phyloP scores from a whole-genome alignment of 2,329 filamentous ascomycete genomes.

The Colletotrichum horii region DNA sequence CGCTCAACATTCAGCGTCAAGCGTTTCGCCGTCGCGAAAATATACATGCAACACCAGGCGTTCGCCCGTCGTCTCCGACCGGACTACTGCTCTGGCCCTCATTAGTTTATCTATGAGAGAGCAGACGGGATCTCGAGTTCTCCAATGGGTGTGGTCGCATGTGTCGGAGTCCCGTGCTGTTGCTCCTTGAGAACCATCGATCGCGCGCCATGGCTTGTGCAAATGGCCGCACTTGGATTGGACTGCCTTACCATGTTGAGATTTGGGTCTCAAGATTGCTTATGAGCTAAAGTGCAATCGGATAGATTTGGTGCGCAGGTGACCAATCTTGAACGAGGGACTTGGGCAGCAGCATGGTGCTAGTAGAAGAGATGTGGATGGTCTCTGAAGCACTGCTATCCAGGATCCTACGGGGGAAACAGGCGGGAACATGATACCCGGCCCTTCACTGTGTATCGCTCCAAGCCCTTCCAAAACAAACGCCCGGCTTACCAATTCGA shows the following conservation, averaged over 20 bases:
- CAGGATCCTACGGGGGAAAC: background rate
- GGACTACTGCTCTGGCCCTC: slow-evolving; percentile 22
- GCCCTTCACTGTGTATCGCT: background rate
- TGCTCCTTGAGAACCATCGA: background rate
- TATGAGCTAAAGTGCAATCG: background rate
- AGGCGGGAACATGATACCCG: background rate
- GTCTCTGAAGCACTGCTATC: background rate
- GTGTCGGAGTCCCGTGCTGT: background rate
- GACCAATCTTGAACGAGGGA: background rate
- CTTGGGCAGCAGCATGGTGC: background rate
- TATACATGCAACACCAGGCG: slow-evolving; percentile 14
- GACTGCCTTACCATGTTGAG: background rate
- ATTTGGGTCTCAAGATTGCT: background rate
- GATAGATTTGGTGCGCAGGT: background rate
- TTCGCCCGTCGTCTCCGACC: slow-evolving; percentile 20
- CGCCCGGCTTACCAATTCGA: background rate
- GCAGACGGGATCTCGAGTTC: slow-evolving; percentile 21
- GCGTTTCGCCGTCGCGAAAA: background rate
- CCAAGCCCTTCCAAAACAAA: background rate
- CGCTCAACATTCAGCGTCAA: background rate
- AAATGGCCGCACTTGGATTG: background rate
- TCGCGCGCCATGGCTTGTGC: background rate
- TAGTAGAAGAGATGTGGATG: background rate
- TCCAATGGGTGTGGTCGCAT: slow-evolving; percentile 21
- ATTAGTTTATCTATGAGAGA: slow-evolving; percentile 20